These are phyloP conservation scores for Zymoseptoria crescenta DNA, from an alignment of 2,329 filamentous ascomycete genomes.

Conservation along the genomic window DNA sequence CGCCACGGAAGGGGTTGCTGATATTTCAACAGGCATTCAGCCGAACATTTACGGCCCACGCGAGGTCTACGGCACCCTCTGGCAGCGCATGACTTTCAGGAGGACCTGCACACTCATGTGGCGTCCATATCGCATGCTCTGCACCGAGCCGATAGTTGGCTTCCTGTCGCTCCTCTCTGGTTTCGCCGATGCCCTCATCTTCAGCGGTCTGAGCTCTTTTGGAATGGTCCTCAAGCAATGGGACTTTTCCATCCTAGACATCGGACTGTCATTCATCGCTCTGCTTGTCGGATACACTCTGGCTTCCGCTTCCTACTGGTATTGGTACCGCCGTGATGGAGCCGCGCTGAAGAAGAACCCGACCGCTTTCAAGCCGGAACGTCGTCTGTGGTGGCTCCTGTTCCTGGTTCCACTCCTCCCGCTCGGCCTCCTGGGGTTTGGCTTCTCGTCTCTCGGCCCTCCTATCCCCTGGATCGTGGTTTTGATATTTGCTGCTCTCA, in stretches of 20 bases:
- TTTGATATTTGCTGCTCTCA: conserved; percentile 55
- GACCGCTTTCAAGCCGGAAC: conserved; percentile 51
- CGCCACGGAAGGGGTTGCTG: background rate
- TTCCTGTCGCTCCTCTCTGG: conserved; percentile 62
- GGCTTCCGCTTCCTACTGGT: conserved; percentile 48
- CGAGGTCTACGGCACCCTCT: conserved; percentile 47
- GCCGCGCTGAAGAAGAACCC: conserved; percentile 44
- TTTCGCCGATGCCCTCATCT: conserved; percentile 68
- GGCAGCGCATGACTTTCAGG: conserved; percentile 29
- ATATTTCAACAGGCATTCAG: conserved; percentile 25
- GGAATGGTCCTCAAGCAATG: conserved; percentile 56
- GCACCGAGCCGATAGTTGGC: conserved; percentile 67
- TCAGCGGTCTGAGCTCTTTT: conserved; percentile 70
- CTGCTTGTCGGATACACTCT: conserved; percentile 60
- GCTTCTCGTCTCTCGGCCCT: conserved; percentile 58
- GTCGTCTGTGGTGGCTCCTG: conserved; percentile 57
- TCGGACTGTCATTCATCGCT: conserved; percentile 50
- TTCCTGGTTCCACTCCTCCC: conserved; percentile 54
- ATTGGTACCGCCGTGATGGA: conserved; percentile 37
- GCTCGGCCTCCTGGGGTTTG: conserved; percentile 63
- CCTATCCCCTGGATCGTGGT: conserved; percentile 54
- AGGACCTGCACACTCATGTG: conserved; percentile 46
- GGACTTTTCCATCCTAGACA: conserved; percentile 49
- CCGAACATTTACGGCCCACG: conserved; percentile 62
- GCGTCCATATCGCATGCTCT: conserved; percentile 64